Evolutionary conservation across 495 filamentous ascomycete species (phyloP).

Genomic region (Endocarpon pusillum): DNA sequence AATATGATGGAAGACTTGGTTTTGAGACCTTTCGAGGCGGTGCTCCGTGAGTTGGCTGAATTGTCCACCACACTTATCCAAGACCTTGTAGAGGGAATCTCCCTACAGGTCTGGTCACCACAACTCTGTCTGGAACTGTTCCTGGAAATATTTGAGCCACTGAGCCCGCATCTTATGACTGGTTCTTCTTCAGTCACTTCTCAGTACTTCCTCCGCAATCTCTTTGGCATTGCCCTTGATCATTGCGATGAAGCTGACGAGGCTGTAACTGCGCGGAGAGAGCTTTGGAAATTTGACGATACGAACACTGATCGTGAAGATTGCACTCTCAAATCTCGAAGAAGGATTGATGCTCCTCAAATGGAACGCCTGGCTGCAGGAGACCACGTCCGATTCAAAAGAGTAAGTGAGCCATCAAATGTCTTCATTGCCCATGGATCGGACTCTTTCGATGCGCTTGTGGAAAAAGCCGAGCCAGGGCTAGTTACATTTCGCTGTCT

Average conservation of each 20-base stretch:
- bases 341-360: conserved; percentile 25
- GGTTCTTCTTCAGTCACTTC: too few species aligned
- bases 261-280: conserved; percentile 8
- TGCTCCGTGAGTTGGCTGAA: too few species aligned
- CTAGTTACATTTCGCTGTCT: conserved; percentile 23
- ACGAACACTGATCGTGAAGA: too few species aligned
- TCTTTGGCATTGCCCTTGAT: conserved; percentile 30
- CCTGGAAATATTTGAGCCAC: too few species aligned
- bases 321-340: conserved; percentile 2
- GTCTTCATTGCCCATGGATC: conserved; percentile 9
- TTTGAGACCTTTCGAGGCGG: too few species aligned
- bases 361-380: conserved; percentile 3
- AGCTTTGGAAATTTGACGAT: too few species aligned
- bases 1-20: too few species aligned
- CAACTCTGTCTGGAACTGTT: too few species aligned
- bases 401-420: conserved; percentile 22
- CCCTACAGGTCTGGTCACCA: too few species aligned
- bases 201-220: conserved; percentile 21
- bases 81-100: too few species aligned
- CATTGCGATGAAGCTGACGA: conserved; percentile 29
- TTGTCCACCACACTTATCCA: too few species aligned
- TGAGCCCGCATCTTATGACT: too few species aligned
- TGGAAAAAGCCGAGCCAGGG: conserved; percentile 19
- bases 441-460: conserved; percentile 26
- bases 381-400: conserved; percentile 26